phyloP scores from a whole-genome alignment of 2,329 filamentous ascomycete species.

The Xylariaceae sp. region DNA sequence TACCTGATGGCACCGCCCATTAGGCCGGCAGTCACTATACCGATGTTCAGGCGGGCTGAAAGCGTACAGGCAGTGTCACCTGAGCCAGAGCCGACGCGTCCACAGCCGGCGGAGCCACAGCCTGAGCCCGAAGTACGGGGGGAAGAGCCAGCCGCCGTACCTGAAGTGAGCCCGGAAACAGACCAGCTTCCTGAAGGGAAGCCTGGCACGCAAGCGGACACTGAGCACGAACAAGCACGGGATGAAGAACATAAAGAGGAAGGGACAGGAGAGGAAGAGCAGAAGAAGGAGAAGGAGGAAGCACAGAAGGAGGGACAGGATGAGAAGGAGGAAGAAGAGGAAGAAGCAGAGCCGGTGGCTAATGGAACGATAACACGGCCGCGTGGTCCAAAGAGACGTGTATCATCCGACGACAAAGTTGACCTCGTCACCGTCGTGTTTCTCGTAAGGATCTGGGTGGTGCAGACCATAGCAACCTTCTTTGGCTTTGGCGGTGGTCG shows the following conservation, averaged over 20 bases:
- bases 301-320: too few species aligned
- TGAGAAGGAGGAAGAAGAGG: neutral
- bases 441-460: conserved; percentile 16
- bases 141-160: too few species aligned
- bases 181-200: too few species aligned
- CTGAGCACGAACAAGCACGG: conserved; percentile 4
- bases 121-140: too few species aligned
- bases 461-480: conserved; percentile 15
- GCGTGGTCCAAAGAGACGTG: conserved; percentile 1
- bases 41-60: neutral
- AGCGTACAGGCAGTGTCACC: neutral
- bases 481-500: conserved; percentile 6
- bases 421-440: conserved; percentile 15
- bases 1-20: neutral
- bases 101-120: too few species aligned
- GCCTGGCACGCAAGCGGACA: neutral
- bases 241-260: conserved; percentile 7
- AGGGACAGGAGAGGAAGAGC: too few species aligned
- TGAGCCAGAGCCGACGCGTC: neutral
- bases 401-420: conserved; percentile 6
- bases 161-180: too few species aligned
- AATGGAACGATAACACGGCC: neutral
- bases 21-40: neutral
- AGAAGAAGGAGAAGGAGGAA: neutral
- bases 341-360: neutral